Conservation (phyloP, 441 rosid genomes). For the Adansonia rubrostipa region DNA sequence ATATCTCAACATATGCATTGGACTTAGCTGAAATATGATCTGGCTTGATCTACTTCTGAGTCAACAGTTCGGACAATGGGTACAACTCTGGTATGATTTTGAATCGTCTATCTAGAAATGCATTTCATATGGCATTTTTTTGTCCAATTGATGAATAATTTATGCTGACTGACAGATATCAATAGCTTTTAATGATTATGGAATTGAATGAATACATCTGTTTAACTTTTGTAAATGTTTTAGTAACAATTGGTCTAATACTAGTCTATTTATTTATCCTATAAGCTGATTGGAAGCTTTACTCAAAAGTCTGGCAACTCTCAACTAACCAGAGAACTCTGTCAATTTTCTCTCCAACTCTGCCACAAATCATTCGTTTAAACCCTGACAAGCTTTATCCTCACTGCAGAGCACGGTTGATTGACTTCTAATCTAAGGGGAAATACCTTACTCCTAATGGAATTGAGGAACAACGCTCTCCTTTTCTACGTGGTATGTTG, state of each 20-base stretch:
- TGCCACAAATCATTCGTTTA: conserved; percentile 8
- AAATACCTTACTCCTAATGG: conserved; percentile 1
- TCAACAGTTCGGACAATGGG: neutral
- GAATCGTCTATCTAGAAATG: neutral
- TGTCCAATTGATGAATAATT: conserved; percentile 4
- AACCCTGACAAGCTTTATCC: conserved; percentile 24
- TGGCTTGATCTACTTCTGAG: neutral
- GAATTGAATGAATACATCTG: conserved; percentile 8
- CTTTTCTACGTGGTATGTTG: neutral
- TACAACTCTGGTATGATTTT: neutral
- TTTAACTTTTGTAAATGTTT: conserved; percentile 5
- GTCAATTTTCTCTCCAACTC: conserved; percentile 28
- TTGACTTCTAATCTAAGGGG: conserved; percentile 48
- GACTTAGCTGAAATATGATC: neutral
- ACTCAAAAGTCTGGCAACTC: conserved; percentile 32
- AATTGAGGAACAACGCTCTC: neutral
- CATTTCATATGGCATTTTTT: neutral
- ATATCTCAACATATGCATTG: neutral
- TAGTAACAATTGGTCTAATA: neutral
- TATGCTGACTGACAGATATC: neutral
- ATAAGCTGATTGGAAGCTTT: conserved; percentile 20
- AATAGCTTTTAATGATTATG: neutral
- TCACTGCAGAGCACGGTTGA: conserved; percentile 33
- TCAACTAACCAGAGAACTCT: conserved; percentile 29
- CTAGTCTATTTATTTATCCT: conserved; percentile 16